Evolutionary conservation across 345 rosid genomes (phyloP), one percentile per base, ranked within the genome.

Genomic region (Dipteronia sinensis): DNA sequence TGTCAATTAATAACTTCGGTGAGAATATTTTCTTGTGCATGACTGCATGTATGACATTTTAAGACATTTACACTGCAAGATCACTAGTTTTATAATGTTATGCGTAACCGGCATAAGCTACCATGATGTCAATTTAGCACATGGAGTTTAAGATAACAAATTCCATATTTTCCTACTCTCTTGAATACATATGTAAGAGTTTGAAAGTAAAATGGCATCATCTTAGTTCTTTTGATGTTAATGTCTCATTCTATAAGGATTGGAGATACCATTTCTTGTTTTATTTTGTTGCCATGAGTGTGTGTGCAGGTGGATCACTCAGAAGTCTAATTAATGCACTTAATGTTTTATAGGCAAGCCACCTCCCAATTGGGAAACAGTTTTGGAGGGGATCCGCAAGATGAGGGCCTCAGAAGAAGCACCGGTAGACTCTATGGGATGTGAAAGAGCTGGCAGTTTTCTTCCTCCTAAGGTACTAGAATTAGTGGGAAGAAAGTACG

Each of bases 381-480:
- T 89, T 74, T 90, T 91, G 47, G 84, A 86, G 73, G 95, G 92
- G 67, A 91, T 91, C 67, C 88, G 82, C 68, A 82, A 75, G 82
- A 91, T 91, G 90, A 87, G 95, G 79, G 85, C 92, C 22, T 81
- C 86, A 15, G 93, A 86, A 82, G 88, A 86, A 76, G 95, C 95
- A 42, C 95, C 95, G 15, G 93, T 91, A 17, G 93, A 91, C 77
- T 87, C 90, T 71, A 89, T 89, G 95, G 93, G 95, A 78, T 91
- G 95, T 75, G 93, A 91, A 84, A 89, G 87, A 82, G 95, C 93
- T 22, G 95, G 93, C 72, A 86, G 74, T 77, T 55, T 71, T 81
- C 95, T 89, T 78, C 95, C 95, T 70, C 87, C 90, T 49, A 86
- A 82, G 93, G 95, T 89, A 70, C 13, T 42, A 59, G 62, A 49